A percentile compares a stretch with the other conserved stretches of the same genome.
Conservation (phyloP, 2,329 filamentous ascomycete genomes). For the Colletotrichum camelliae region DNA sequence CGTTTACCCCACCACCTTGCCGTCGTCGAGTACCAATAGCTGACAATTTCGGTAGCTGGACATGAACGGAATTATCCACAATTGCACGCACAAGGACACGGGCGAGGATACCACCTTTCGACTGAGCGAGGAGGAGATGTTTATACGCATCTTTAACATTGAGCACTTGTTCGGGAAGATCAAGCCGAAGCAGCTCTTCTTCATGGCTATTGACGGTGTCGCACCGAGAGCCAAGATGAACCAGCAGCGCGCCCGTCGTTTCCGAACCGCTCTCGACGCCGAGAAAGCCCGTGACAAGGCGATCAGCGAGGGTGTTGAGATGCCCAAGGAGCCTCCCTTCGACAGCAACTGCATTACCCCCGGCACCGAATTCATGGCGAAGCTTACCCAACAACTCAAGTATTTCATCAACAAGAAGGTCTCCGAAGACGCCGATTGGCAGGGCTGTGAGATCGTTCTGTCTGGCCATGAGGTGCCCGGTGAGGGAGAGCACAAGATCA, state of each 20-base stretch:
- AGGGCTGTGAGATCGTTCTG: constrained; percentile 92
- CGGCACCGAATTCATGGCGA: constrained; percentile 97
- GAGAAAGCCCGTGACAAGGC: constrained; percentile 93
- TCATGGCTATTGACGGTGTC: constrained; percentile 99
- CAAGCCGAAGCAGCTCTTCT: constrained; percentile 97
- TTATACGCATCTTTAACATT: constrained; percentile 99
- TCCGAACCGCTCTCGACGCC: constrained; percentile 90
- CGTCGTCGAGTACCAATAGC: constrained; percentile 37
- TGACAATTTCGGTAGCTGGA: constrained; percentile 63
- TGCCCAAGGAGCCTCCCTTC: constrained; percentile 94
- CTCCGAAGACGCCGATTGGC: constrained; percentile 96
- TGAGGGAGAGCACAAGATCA: constrained; percentile 99
- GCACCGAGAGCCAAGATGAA: constrained; percentile 99
- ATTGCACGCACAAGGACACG: constrained; percentile 97
- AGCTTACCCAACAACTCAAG: constrained; percentile 89
- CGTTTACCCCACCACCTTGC: constrained; percentile 33
- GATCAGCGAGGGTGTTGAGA: constrained; percentile 83
- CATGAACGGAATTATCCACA: constrained; percentile 99
- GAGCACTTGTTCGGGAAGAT: constrained; percentile 99
- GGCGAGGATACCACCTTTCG: constrained; percentile 86
- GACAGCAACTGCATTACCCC: constrained; percentile 99
- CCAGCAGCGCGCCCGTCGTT: constrained; percentile 93
- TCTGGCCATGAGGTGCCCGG: constrained; percentile 98
- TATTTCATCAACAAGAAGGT: constrained; percentile 99
- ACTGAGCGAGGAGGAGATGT: constrained; percentile 98